Evolutionary conservation across 495 filamentous ascomycete species (phyloP), one percentile per base, ranked within the genome.

Genomic region (Penicillium antarcticum): DNA sequence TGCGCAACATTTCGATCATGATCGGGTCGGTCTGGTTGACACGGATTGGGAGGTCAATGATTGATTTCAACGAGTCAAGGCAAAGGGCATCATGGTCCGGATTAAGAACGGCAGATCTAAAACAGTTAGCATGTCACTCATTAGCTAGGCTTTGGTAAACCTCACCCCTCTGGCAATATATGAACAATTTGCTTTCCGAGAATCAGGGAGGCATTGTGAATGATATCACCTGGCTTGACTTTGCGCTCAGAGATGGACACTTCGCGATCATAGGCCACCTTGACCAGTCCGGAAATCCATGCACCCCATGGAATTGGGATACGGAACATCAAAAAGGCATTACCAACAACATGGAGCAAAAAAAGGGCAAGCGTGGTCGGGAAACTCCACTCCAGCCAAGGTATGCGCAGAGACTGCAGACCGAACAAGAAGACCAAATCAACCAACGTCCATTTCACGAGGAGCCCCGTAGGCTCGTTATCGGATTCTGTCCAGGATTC

Each of bases 121-220:
- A 37, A 38, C 52, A 10, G 53, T 74, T 48, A 74, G 71, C 45
- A 39, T 35, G 29, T 5, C 7, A 34, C n/a, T 8, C 14, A 18
- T 32, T 23, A 0, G 40, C 12, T 10, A 12, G 11, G 2, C n/a
- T 9, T 1, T n/a, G 18, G 34, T 33, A 26, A 26, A 16, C 72
- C 85, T 60, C 67, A 92, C 84, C 94, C 94, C 78, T 98, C 94
- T 2, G 94, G 94, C 23, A 98, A 75, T 65, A 97, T 95, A 62
- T 98, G 91, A 62, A 98, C 91, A 54, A 95, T 92, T 71, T 96
- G 90, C 64, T 89, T 92, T 63, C 94, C 94, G 65, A 95, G 79
- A 46, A 97, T 96, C 59, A 96, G 79, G 6, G 92, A 96, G 1
- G 88, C 78, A 63, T 97, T 97, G 63, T 95, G 85, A 37, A 95